Evolutionary conservation across 2,329 filamentous ascomycete genomes (phyloP), one percentile per base, ranked within the genome.

Genomic region (Tolypocladium ophioglossoides): DNA sequence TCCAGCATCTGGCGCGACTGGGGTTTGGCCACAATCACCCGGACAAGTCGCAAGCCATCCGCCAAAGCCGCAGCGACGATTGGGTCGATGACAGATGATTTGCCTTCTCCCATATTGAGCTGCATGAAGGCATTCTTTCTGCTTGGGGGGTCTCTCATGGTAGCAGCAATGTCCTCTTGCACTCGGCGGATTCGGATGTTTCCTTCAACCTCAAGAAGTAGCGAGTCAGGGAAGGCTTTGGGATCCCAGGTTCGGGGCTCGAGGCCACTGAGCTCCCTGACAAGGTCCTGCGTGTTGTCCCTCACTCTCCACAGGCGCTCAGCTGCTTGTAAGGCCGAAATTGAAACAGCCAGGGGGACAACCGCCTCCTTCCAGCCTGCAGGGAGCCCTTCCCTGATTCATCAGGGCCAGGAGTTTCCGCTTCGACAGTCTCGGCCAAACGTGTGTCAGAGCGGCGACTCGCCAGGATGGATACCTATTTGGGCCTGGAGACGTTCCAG

Each of bases 91-190:
- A 86, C 78, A 0, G 83, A 84, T 0, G 80, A 81, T 57, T 87
- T 87, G 0, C 84, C 84, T 61, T 85, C 76, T 0, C 84, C 84
- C 83, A 87, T 87, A 59, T 85, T 85, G 8, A 87, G 65, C 59
- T 86, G 82, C 69, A 86, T 75, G 1, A 83, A 75, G 0, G 73
- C 64, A 58, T 82, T 85, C 0, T 61, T 47, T 0, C 60, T 64
- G 0, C 60, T 62, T 0, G 62, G 57, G 0, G 74, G 73, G 0
- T 61, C 54, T 8, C 73, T 75, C 78, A 88, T 87, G 11, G 74
- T 62, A 0, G 52, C 41, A 0, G 83, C 79, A 51, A 88, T 80
- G 1, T 75, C 62, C 7, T 75, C 72, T 61, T 88, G 84, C 0
- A 80, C 74, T 0, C 69, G 60, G 1, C 86, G 76, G 16, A 89